Conservation (phyloP, 352 stramenopile genomes). For the Phytophthora pseudosyringae region DNA sequence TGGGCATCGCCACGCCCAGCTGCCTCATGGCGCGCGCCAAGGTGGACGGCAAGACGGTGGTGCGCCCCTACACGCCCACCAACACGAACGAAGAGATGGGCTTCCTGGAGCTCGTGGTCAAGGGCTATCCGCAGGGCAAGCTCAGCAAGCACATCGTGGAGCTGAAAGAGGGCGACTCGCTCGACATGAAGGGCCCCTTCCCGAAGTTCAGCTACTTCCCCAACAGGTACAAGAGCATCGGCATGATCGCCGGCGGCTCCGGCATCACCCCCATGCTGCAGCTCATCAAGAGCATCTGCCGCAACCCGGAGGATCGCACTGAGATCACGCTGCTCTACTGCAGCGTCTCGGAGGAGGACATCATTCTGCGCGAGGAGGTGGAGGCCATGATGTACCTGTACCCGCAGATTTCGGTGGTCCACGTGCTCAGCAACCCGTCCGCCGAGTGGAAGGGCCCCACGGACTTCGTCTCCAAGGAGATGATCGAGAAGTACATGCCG, state of each 20-base stretch:
- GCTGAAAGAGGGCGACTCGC: constrained; percentile 82
- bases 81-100: constrained; percentile 87
- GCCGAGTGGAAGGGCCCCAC: constrained; percentile 69
- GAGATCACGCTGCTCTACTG: constrained; percentile 87
- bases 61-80: constrained; percentile 90
- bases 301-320: constrained; percentile 84
- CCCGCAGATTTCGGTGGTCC: constrained; percentile 76
- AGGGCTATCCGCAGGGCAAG: constrained; percentile 85
- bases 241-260: constrained; percentile 90
- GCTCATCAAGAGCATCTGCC: constrained; percentile 84
- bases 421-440: constrained; percentile 77
- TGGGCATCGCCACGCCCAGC: constrained; percentile 67
- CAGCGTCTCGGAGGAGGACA: constrained; percentile 89
- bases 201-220: constrained; percentile 86
- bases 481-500: constrained; percentile 86
- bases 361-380: constrained; percentile 89
- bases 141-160: constrained; percentile 89
- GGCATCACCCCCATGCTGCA: constrained; percentile 93
- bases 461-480: constrained; percentile 85
- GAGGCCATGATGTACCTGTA: constrained; percentile 85
- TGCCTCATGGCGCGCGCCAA: constrained; percentile 71
- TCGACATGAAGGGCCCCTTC: constrained; percentile 93
- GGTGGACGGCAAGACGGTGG: constrained; percentile 77
- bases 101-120: constrained; percentile 90
- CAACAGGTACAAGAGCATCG: constrained; percentile 92